Percentiles rank a stretch among this genome's conserved stretches.
phyloP scores from a whole-genome alignment of 2,329 filamentous ascomycete genomes.

The Ophiostoma australiae region DNA sequence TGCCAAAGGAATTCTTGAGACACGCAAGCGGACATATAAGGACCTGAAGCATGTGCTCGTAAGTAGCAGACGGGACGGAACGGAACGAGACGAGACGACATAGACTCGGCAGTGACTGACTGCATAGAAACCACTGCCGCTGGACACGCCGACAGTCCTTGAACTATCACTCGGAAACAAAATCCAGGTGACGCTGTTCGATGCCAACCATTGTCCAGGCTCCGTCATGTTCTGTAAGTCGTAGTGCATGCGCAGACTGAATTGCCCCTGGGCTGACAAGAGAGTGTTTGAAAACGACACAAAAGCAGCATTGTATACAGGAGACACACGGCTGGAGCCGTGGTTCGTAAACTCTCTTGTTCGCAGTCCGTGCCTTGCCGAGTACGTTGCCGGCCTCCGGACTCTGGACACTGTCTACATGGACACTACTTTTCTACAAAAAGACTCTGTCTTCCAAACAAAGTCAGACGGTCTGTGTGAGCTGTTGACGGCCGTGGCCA shows the following conservation, averaged over 20 bases:
- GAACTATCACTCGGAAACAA: conserved; percentile 63
- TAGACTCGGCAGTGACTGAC: not conserved
- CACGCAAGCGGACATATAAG: conserved; percentile 67
- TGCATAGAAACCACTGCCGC: conserved; percentile 66
- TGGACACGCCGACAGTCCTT: conserved; percentile 72
- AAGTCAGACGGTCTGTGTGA: conserved; percentile 73
- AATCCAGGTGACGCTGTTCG: conserved; percentile 78
- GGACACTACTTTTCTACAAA: conserved; percentile 68
- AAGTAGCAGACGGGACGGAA: conserved; percentile 30
- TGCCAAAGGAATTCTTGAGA: conserved; percentile 70
- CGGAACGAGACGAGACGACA: not conserved
- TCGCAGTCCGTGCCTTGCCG: conserved; percentile 66
- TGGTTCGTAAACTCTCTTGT: conserved; percentile 77
- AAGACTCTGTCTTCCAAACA: conserved; percentile 45
- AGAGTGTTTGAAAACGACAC: conserved; percentile 68
- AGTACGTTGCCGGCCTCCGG: conserved; percentile 64
- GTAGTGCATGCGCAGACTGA: no score
- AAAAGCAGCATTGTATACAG: conserved; percentile 78
- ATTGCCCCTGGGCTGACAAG: not conserved
- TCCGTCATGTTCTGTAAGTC: conserved; percentile 76
- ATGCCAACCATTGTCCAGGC: conserved; percentile 88
- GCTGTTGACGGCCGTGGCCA: conserved; percentile 61
- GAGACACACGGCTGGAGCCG: conserved; percentile 77
- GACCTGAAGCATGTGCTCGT: conserved; percentile 64
- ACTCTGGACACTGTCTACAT: conserved; percentile 77